These are phyloP conservation scores for Cutaneotrichosporon cutaneum DNA, from an alignment of 1,284 basidiomycete genomes.

Conservation along the genomic window DNA sequence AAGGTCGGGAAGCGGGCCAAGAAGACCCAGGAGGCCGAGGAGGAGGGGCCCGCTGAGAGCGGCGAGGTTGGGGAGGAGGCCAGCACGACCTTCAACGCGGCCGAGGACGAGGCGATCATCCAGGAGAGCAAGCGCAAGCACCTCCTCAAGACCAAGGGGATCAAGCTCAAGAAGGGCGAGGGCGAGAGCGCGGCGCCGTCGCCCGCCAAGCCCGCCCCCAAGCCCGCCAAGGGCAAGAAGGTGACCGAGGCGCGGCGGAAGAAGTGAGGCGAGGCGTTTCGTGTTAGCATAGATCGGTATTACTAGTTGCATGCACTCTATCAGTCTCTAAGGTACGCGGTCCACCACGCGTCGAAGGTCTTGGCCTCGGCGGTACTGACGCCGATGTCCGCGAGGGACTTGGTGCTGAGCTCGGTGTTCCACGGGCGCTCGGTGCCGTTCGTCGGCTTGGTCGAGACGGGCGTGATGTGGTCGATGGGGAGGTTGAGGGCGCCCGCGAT, in stretches of 20 bases:
- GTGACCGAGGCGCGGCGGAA: conserved; percentile 37
- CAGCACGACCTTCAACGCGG: conserved; percentile 46
- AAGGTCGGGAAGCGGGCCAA: conserved; percentile 80
- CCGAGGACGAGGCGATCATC: conserved; percentile 51
- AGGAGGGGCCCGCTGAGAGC: conserved; percentile 35
- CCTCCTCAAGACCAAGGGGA: conserved; percentile 55
- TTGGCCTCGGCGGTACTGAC: conserved; percentile 38
- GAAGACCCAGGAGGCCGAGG: conserved; percentile 52
- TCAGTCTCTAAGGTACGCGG: conserved; percentile 24
- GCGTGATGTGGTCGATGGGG: conserved; percentile 45
- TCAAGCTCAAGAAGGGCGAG: conserved; percentile 49
- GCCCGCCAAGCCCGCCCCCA: conserved; percentile 17
- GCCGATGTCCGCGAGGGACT: conserved; percentile 39
- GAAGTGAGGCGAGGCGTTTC: conserved; percentile 4
- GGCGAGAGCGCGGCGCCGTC: conserved; percentile 6
- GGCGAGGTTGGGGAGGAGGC: conserved; percentile 21
- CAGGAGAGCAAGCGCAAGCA: conserved; percentile 54
- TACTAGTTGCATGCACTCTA: conserved; percentile 10
- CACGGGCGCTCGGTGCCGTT: conserved; percentile 45
- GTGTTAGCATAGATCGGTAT: conserved; percentile 1
- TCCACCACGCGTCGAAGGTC: conserved; percentile 49
- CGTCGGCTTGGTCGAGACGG: conserved; percentile 34
- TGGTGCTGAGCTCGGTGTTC: conserved; percentile 48
- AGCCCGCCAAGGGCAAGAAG: conserved; percentile 42
- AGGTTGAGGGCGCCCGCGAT: conserved; percentile 46